Evolutionary conservation across 2,329 filamentous ascomycete genomes (phyloP).

Genomic region (Parafenestella ontariensis): DNA sequence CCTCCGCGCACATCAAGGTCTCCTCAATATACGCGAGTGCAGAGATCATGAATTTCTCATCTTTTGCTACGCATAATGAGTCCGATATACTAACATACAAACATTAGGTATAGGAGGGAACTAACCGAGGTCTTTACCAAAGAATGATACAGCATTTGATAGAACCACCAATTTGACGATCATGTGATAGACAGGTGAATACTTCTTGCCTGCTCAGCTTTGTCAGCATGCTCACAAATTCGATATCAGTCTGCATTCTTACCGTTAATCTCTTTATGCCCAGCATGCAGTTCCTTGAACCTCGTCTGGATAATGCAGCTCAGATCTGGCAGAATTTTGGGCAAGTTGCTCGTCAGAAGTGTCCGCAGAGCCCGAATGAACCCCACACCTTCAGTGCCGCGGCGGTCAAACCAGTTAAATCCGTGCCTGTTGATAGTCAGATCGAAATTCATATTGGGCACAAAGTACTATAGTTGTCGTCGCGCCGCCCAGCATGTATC

Average conservation of each 20-base stretch:
- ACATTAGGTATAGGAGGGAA: background rate
- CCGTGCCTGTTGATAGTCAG: slow-evolving; percentile 27
- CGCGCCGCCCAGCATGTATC: background rate
- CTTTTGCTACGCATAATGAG: slow-evolving; percentile 14
- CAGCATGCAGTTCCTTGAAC: slow-evolving; percentile 14
- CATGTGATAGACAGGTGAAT: slow-evolving; percentile 18
- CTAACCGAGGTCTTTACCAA: slow-evolving; percentile 21
- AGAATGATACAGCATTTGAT: slow-evolving; percentile 24
- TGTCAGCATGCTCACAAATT: background rate
- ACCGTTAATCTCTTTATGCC: slow-evolving; percentile 8
- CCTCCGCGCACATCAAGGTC: slow-evolving; percentile 32
- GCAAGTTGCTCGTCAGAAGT: slow-evolving; percentile 28
- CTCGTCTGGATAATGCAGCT: slow-evolving; percentile 5
- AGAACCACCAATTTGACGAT: slow-evolving; percentile 19
- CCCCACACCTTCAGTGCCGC: slow-evolving; percentile 34
- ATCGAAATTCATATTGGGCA: background rate
- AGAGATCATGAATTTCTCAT: slow-evolving; percentile 31
- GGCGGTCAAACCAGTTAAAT: slow-evolving; percentile 40
- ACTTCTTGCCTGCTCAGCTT: slow-evolving; percentile 4
- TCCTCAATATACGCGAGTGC: slow-evolving; percentile 33
- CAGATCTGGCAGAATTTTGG: slow-evolving; percentile 21
- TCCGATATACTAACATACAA: too few species aligned
- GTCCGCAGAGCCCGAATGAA: slow-evolving; percentile 30
- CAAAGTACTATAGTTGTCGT: background rate
- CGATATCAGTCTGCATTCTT: background rate